Evolutionary conservation across 352 stramenopile genomes (phyloP), one percentile per base, ranked within the genome.

Genomic region (Aphanomyces invadans): DNA sequence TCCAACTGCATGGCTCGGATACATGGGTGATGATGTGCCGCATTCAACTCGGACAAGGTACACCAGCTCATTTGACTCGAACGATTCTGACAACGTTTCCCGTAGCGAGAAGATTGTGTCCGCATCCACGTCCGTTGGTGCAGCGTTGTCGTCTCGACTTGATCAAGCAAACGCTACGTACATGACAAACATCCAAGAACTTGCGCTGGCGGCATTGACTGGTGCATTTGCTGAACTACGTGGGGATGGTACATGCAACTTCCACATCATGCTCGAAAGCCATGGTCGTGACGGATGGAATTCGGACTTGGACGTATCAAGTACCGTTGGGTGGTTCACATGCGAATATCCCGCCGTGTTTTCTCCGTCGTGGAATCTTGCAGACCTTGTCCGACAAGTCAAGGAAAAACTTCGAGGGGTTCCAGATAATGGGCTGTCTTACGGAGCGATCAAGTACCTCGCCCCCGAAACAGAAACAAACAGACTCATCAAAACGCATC

Each of bases 101-200:
- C n/a, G n/a, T n/a, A n/a, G n/a, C n/a, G n/a, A n/a, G n/a, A n/a
- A n/a, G n/a, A n/a, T n/a, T n/a, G n/a, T n/a, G n/a, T n/a, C n/a
- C n/a, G n/a, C n/a, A n/a, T n/a, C n/a, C n/a, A n/a, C n/a, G n/a
- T n/a, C n/a, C n/a, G n/a, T n/a, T n/a, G n/a, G n/a, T 29, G 46
- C 46, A 12, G 19, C 21, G 12, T 15, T 2, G 9, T 15, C 46
- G 19, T 21, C 28, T 17, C 21, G 9, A 11, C 46, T 54, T 0
- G 46, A 54, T 23, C 10, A 1, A 0, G 46, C 46, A 21, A 54
- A 54, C 28, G 0, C 23, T 15, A 21, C 1, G 9, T 54, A 54
- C 23, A 23, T 17, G 19, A 54, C 46, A 54, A 54, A 54, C 28
- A 54, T 54, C 28, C 46, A 54, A 54, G 46, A 54, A 21, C 15